Evolutionary conservation across 108 stramenopile genomes (phyloP).

Genomic region (Skeletonema grethae): DNA sequence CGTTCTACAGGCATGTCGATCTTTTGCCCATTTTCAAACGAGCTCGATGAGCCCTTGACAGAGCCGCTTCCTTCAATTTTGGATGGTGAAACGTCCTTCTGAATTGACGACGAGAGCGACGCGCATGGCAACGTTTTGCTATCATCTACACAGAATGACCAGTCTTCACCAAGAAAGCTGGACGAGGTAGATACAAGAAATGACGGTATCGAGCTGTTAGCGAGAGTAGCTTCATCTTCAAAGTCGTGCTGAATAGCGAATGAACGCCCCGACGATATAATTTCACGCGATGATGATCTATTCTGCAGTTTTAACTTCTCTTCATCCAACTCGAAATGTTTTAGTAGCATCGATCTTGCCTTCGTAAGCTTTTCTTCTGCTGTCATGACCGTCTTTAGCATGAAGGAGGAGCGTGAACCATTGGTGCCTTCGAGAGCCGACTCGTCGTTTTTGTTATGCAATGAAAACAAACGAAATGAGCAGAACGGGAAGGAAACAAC

Average conservation of each 20-base stretch:
- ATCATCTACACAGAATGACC: constrained; percentile 25
- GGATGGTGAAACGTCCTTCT: constrained; percentile 16
- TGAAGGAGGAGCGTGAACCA: constrained; percentile 3
- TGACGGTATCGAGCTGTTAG: not conserved
- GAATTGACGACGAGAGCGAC: constrained; percentile 6
- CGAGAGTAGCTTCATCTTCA: not conserved
- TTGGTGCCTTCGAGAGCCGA: not conserved
- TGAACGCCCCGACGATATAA: constrained; percentile 11
- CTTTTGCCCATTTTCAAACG: constrained; percentile 38
- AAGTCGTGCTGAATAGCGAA: not conserved
- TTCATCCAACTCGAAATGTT: constrained; percentile 14
- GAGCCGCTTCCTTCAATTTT: constrained; percentile 19
- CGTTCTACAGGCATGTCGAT: not conserved
- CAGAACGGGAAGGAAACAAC: constrained; percentile 32
- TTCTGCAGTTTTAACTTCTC: not conserved
- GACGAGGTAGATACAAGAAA: not conserved
- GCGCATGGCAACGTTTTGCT: not conserved
- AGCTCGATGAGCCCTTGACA: constrained; percentile 1
- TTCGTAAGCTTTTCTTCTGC: constrained; percentile 14
- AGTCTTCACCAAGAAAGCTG: constrained; percentile 7
- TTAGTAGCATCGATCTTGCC: constrained; percentile 8
- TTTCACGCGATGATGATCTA: constrained; percentile 4
- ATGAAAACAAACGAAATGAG: constrained; percentile 37
- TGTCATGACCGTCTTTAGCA: constrained; percentile 3
- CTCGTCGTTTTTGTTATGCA: constrained; percentile 5